Conservation (phyloP, 805 yeast species). For the Pichia ethanolica region DNA sequence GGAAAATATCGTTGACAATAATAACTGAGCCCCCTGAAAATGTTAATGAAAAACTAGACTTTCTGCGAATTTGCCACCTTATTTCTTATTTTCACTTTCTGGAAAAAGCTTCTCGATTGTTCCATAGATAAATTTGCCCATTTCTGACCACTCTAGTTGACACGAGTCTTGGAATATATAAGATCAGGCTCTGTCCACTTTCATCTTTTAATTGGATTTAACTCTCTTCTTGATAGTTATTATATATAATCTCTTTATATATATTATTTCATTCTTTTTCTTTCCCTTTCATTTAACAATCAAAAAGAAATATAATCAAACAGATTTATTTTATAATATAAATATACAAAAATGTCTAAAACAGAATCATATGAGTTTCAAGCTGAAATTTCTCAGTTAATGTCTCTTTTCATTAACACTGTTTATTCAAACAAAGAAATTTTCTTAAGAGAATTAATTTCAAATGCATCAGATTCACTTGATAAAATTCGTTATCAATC, state of each 20-base stretch:
- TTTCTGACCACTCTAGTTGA: no score
- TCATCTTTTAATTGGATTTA: no score
- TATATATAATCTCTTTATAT: no score
- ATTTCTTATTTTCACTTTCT: background rate
- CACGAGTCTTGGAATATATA: no score
- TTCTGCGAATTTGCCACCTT: no score
- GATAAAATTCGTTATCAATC: conserved; percentile 98
- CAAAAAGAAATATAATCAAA: no score
- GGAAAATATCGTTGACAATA: no score
- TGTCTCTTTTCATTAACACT: conserved; percentile 99
- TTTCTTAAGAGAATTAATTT: conserved; percentile 96
- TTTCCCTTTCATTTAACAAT: background rate
- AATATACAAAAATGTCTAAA: conserved; percentile 25
- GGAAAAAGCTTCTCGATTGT: background rate
- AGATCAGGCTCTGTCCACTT: background rate
- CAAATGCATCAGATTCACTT: conserved; percentile 98
- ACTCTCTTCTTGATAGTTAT: no score
- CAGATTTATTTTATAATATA: no score
- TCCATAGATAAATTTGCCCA: background rate
- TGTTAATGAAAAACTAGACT: no score
- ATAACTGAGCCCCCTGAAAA: no score
- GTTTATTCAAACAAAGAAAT: conserved; percentile 99
- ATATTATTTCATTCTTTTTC: background rate
- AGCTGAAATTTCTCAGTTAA: conserved; percentile 99
- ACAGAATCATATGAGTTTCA: conserved; percentile 91